Percentiles rank a stretch among this genome's conserved stretches.
Evolutionary conservation across 2,329 filamentous ascomycete genomes (phyloP).

Genomic region (Cytospora paraplurivora): DNA sequence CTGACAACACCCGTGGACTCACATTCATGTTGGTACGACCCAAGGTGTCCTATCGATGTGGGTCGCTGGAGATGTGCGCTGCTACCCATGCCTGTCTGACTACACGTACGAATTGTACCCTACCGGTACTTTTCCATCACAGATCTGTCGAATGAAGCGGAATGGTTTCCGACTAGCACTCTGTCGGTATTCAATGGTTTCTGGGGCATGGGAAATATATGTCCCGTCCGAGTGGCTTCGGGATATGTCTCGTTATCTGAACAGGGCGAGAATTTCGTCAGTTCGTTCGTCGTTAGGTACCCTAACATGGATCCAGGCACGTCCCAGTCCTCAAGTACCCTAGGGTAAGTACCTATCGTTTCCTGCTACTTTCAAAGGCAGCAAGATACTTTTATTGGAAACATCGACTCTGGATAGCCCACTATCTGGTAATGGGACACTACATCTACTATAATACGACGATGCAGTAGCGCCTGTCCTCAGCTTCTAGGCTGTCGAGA

Average conservation of each 20-base stretch:
- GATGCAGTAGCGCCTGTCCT: not conserved
- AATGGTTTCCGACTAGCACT: not conserved
- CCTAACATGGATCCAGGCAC: not conserved
- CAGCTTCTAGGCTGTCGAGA: slow-evolving; percentile 2
- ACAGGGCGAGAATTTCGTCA: slow-evolving; percentile 15
- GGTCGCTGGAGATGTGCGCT: too few relatives aligned
- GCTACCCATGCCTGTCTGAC: too few relatives aligned
- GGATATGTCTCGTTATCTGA: not conserved
- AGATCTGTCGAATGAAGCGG: not conserved
- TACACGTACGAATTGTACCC: too few relatives aligned
- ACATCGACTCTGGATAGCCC: not conserved
- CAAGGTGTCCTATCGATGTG: too few relatives aligned
- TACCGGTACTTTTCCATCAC: too few relatives aligned
- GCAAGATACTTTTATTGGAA: slow-evolving; percentile 15
- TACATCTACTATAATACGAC: not conserved
- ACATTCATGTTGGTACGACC: too few relatives aligned
- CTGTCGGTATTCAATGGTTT: not conserved
- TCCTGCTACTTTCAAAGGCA: slow-evolving; percentile 5
- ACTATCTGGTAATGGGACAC: slow-evolving; percentile 5
- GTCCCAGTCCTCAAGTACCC: slow-evolving; percentile 7
- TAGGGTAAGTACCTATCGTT: not conserved
- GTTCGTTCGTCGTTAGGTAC: slow-evolving; percentile 2
- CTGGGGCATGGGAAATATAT: not conserved
- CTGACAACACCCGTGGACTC: too few relatives aligned
- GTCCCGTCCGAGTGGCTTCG: not conserved